Conservation (phyloP, 2,329 filamentous ascomycete genomes). For the Aspergillus calidoustus region DNA sequence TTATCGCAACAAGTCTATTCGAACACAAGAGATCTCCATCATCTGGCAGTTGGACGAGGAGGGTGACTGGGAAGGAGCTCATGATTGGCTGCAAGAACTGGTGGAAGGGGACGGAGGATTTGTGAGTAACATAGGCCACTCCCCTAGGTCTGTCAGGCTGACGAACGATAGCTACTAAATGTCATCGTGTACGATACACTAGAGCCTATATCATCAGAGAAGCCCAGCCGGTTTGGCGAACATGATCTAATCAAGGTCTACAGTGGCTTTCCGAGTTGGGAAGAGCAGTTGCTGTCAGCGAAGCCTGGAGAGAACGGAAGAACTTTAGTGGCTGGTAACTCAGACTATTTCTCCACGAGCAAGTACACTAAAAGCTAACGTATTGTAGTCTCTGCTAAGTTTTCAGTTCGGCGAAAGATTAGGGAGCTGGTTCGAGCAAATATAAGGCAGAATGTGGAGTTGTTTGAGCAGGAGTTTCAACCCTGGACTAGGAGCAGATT, state of each 20-base stretch:
- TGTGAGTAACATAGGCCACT: background rate
- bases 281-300: conserved; percentile 18
- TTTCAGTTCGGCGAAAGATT: conserved; percentile 18
- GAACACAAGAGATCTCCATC: conserved; percentile 32
- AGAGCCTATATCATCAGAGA: background rate
- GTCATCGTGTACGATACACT: conserved; percentile 13
- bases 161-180: conserved; percentile 9
- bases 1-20: conserved; percentile 27
- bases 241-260: conserved; percentile 26
- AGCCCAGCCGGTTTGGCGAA: conserved; percentile 19
- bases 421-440: conserved; percentile 19
- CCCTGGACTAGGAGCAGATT: conserved; percentile 21
- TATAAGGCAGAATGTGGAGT: conserved; percentile 20
- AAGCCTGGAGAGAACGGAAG: conserved; percentile 13
- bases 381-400: conserved; percentile 22
- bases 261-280: conserved; percentile 19
- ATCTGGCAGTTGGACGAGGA: conserved; percentile 34
- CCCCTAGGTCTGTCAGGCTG: background rate
- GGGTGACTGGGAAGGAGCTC: conserved; percentile 24
- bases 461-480: conserved; percentile 30
- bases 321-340: conserved; percentile 18
- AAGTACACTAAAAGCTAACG: conserved; percentile 5
- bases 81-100: conserved; percentile 28
- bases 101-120: conserved; percentile 23
- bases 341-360: background rate